Evolutionary conservation across 108 stramenopile genomes (phyloP), one percentile per base, ranked within the genome.

Genomic region (Hondaea fermentalgiana): DNA sequence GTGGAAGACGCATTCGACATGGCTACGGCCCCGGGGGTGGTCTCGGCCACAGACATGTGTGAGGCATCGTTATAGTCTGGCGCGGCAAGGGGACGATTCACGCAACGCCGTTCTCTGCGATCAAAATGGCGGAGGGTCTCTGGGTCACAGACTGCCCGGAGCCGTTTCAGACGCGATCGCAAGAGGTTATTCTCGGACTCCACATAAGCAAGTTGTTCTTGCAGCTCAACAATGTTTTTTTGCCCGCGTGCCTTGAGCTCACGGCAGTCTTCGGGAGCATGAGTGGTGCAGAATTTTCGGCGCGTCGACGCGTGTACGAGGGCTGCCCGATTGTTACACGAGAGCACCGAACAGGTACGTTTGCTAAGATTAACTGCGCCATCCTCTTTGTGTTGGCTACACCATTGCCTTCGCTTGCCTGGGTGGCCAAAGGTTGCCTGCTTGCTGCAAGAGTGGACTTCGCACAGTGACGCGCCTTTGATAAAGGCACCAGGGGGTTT

Each of bases 321-420:
- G 4, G 23, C 25, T 8, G 76, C 76, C 12, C 51, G 45, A 0
- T 43, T 83, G 76, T 17, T 53, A 35, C 76, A 83, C 23, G 49
- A 47, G 23, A 17, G 45, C n/a, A 28, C 45, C 8, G n/a, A 83
- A 35, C 76, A 83, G 0, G 45, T 83, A 16, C 76, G 76, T 23
- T 83, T 83, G 49, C 49, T 83, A 8, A 83, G 76, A 45, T 83
- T 83, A 10, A 83, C 51, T 12, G 76, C 76, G n/a, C 76, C 76
- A 14, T 47, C 49, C 0, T 16, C 49, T 35, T 83, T 83, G 76
- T 83, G 76, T 3, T 83, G 49, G 49, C 45, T 53, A 45, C 76
- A 83, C 76, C 76, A 83, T 17, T 16, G 45, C 19, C 76, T 10
- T 53, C 51, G 12, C 14, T 35, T 17, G n/a, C 76, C 76, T 6